Evolutionary conservation across 495 filamentous ascomycete species (phyloP), one percentile per base, ranked within the genome.

Genomic region (Trichoderma orchidacearum): DNA sequence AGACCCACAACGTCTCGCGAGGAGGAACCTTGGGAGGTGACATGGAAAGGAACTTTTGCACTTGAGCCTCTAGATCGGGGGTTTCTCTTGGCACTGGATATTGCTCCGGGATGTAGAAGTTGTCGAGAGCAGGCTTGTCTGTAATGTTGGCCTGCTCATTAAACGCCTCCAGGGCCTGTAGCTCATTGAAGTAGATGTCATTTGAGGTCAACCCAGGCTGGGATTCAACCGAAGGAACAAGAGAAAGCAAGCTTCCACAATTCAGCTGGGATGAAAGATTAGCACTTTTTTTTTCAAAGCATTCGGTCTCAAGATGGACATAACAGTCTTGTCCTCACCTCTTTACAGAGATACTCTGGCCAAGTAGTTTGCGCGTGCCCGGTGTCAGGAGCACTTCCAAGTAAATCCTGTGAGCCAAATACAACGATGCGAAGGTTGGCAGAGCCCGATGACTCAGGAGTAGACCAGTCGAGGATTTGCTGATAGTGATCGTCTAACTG

Each of bases 1-100:
- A 64, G 1, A 77, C 62, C 64, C 71, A 77, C 9, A 79, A 55
- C 0, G 70, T 77, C 52, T 77, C 72, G 11, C 45, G 58, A 12
- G 67, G 64, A 6, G 68, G 52, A 1, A 28, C 30, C 3, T 13
- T 52, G 12, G 67, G 61, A 17, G 35, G 55, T 15, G 67, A 58
- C 1, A 59, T 57, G 9, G 66, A 35, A 35, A 77, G 63, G 54
- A 74, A 79, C 4, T 58, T 51, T 13, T 70, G 53, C 11, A 77
- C 56, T 57, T 79, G 75, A 4, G 61, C 53, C n/a, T 62, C 56
- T 1, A 79, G 60, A 48, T 77, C 75, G 13, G 67, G 68, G 17
- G 71, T 57, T 23, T 51, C 21, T 18, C 25, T 29, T 7, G 62
- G 57, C 0, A 61, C 56, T 15, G 66, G 61, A 45, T 72, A 75